Base-by-base conservation (phyloP, 768 basidiomycete genomes). In the Pleurotus tuoliensis region DNA sequence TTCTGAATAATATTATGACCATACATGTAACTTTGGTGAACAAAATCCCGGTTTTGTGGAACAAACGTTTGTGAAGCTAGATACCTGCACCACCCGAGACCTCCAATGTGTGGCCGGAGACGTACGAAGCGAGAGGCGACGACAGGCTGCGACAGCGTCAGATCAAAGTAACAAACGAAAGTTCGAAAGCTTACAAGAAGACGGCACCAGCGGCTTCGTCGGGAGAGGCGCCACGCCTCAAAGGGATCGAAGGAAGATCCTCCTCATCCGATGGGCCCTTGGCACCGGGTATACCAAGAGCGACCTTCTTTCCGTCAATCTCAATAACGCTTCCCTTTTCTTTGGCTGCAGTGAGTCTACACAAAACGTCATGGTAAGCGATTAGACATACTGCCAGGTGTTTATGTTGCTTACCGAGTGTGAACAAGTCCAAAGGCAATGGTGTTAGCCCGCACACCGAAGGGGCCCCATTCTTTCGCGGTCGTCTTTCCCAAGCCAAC, bases 391-490 rank as follows among this genome's bases (percentile, higher is more conserved):
- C 18, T 38, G 46, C 38, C 20, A 27, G 18, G 38, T 8, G 37
- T 34, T 37, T 27, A 27, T 24, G 16, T 15, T 25, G 22, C 68
- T 56, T 58, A 88, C 84, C 92, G 76, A 2, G 92, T 94, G 63
- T 87, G 82, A 46, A 94, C 83, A 45, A 84, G 74, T 22, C 91
- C 90, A 62, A 82, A 92, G 3, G 90, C 90, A 43, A 94, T 72
- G 2, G 87, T 86, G 73, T 94, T 92, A 24, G 87, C 87, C 49
- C 91, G 87, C 18, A 92, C 89, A 61, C 86, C 86, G 70, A 87
- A 92, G 3, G 76, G 70, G 27, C 92, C 92, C 91, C 91, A 94
- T 66, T 94, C 92, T 67, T 93, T 94, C 47, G 86, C 84, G 61
- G 90, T 84, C 40, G 91, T 93, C 76, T 92, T 93, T 39, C 90